phyloP scores from a whole-genome alignment of 768 basidiomycete species.

The Auriscalpium orientale region DNA sequence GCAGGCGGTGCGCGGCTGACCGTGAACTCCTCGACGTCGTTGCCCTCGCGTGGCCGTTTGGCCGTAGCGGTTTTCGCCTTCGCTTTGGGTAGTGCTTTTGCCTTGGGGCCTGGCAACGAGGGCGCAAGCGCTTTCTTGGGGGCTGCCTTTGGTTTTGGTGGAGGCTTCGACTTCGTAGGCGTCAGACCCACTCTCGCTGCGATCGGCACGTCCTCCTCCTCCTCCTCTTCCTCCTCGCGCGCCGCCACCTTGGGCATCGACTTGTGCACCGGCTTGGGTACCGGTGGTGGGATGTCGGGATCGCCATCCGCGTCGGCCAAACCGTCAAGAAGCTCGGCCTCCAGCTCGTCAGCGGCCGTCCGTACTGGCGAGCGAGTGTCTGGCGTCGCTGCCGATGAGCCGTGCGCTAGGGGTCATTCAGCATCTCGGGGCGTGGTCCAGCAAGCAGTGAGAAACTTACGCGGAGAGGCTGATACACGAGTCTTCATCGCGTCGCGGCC shows the following conservation, averaged over 20 bases:
- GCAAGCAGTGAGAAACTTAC: slow-evolving; percentile 1
- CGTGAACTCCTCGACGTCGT: slow-evolving; percentile 41
- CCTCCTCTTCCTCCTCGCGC: slow-evolving; percentile 6
- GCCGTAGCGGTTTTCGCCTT: slow-evolving; percentile 21
- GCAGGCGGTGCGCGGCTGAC: slow-evolving; percentile 37
- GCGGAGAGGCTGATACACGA: slow-evolving; percentile 5
- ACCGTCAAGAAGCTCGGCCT: slow-evolving; percentile 20
- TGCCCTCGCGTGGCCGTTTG: slow-evolving; percentile 15
- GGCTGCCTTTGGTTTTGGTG: slow-evolving; percentile 1
- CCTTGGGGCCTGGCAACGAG: slow-evolving; percentile 4
- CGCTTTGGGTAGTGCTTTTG: slow-evolving; percentile 4
- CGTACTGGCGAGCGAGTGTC: neutral
- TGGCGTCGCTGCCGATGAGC: neutral
- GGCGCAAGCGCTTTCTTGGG: slow-evolving; percentile 6
- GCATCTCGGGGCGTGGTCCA: neutral
- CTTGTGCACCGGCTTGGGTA: neutral
- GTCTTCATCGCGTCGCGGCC: neutral
- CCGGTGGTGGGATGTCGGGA: slow-evolving; percentile 33
- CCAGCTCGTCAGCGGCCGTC: slow-evolving; percentile 16
- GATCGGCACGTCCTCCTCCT: slow-evolving; percentile 10
- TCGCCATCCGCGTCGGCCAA: slow-evolving; percentile 16
- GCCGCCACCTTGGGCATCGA: neutral
- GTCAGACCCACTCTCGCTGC: neutral
- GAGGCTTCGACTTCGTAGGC: neutral
- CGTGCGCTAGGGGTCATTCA: neutral